Evolutionary conservation across 768 basidiomycete species (phyloP), one percentile per base, ranked within the genome.

Genomic region (Chiua virens): DNA sequence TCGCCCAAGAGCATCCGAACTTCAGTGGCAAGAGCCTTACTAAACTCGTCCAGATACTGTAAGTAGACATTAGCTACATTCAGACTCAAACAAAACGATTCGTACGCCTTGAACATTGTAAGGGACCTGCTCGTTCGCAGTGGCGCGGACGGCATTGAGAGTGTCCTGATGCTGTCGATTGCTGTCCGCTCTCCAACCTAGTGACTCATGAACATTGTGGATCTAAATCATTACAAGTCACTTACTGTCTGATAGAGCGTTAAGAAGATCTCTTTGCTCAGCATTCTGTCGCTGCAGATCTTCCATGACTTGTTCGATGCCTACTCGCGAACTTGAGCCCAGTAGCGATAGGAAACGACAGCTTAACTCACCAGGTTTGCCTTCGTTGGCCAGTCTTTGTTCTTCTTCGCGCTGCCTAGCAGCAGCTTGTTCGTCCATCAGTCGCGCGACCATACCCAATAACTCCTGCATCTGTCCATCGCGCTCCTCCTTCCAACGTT

Each of bases 11-110:
- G 75, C 79, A 89, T 86, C 27, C 89, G 83, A 10, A 93, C 90
- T 72, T 93, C 91, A 15, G 80, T 76, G 3, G 91, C 89, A 41
- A 93, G 71, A 1, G 91, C 86, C 65, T 84, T 87, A 67, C 89
- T 92, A 71, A 93, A 93, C 50, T 93, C 89, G 53, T 93, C 87
- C 14, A 93, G 78, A 65, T 93, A 92, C 87, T 90, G 49, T 36
- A 22, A 20, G 23, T 20, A 5, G 34, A 40, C 14, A 34, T 62
- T 46, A 40, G 41, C 40, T 17, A 37, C 30, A 43, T 34, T 15
- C 34, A 56, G 53, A 21, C 58, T 48, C 32, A 18, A 53, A 7
- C 9, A 36, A 36, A 9, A 27, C 18, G 14, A 15, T n/a, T 21
- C 85, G 45, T 71, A 92, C 90, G 23, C 81, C 81, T 76, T 89